Evolutionary conservation across 2,329 filamentous ascomycete genomes (phyloP).

Genomic region (Aureobasidium sp.): DNA sequence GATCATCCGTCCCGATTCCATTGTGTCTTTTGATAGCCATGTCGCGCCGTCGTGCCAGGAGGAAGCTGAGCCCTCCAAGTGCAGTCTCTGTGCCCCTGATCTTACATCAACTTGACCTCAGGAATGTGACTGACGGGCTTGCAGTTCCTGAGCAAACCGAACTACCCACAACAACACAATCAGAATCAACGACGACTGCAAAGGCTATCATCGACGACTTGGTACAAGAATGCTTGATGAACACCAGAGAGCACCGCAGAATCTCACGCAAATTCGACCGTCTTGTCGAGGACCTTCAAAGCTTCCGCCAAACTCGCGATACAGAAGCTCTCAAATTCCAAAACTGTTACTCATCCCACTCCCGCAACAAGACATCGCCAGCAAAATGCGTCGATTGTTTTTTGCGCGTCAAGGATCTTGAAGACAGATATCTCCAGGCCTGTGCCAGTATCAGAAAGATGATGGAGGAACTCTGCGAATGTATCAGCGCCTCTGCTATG

Average conservation of each 20-base stretch:
- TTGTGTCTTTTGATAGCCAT: not conserved
- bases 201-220: no score
- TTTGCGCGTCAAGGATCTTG: accelerated
- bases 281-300: no score
- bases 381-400: not conserved
- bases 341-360: not conserved
- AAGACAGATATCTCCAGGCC: not conserved
- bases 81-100: not conserved
- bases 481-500: not conserved
- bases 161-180: no score
- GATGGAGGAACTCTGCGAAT: not conserved
- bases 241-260: no score
- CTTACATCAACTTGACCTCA: not conserved
- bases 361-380: not conserved
- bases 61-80: not conserved
- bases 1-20: no score
- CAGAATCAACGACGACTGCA: not conserved
- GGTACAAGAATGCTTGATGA: no score
- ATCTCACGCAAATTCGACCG: no score
- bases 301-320: no score
- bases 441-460: not conserved
- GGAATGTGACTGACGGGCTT: not conserved
- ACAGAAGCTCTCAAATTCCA: not conserved
- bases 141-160: not conserved
- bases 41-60: not conserved